Conservation (phyloP, 164 flowering plant species). For the Dillenia turbinata region DNA sequence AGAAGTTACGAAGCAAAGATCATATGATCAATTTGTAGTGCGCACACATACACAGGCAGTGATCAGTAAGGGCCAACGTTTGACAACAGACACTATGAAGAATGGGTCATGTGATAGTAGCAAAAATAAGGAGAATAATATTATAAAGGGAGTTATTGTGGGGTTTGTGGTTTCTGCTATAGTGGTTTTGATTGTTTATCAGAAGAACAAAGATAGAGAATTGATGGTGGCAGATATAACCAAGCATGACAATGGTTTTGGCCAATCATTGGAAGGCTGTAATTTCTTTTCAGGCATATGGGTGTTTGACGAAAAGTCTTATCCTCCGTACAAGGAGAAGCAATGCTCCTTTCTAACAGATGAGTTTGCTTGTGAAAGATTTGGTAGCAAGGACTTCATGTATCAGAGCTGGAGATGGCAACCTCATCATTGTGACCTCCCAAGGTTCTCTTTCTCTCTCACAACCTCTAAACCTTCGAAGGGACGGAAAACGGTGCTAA, state of each 20-base stretch:
- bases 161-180: slow-evolving; percentile 25
- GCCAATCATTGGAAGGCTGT: slow-evolving; percentile 24
- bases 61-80: too few relatives aligned
- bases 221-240: slow-evolving; percentile 3
- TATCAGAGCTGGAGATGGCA: slow-evolving; percentile 94
- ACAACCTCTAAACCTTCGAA: too few relatives aligned
- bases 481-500: too few relatives aligned
- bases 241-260: background rate
- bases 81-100: too few relatives aligned
- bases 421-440: slow-evolving; percentile 77
- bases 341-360: slow-evolving; percentile 81
- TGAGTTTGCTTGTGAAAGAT: slow-evolving; percentile 77
- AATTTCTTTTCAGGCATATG: slow-evolving; percentile 72
- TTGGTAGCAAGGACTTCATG: slow-evolving; percentile 65
- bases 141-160: too few relatives aligned
- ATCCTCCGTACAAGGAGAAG: slow-evolving; percentile 68
- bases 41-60: too few relatives aligned
- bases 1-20: too few relatives aligned
- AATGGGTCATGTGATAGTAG: too few relatives aligned
- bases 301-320: slow-evolving; percentile 66
- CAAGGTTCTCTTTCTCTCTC: slow-evolving; percentile 38
- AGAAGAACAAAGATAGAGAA: slow-evolving; percentile 22
- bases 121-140: too few relatives aligned
- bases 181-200: slow-evolving; percentile 28
- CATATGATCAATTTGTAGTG: too few relatives aligned